Base-by-base conservation (phyloP, 2,329 filamentous ascomycete species). In the Trichoderma endophyticum region DNA sequence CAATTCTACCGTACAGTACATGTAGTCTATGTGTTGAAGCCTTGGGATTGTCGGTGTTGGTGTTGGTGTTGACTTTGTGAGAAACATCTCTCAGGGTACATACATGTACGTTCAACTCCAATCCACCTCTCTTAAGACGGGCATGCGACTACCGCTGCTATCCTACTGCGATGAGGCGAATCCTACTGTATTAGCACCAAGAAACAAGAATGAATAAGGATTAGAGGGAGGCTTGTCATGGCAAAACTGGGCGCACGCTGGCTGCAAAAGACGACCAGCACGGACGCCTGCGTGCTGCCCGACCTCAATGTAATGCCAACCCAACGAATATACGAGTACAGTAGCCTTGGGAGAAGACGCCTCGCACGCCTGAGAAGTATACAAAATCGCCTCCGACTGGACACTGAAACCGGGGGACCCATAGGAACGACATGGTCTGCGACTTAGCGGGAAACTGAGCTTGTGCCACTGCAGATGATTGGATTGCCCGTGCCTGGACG, bases 251-350 rank as follows among this genome's bases (percentile, higher is more conserved):
- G 39, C 51, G 24, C 34, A n/a, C 21, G 43, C 48, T 32, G 43
- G 59, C 51, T 70, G 68, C 68, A 70, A 48, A 57, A 54, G 30
- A n/a, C 21, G 30, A 14, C 67, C 48, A 59, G 43, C 68, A 28
- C 48, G 21, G 68, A 64, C 60, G 24, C 61, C 54, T 63, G 70
- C 70, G 66, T 57, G 72, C 72, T 73, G 70, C 70, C 70, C 70
- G 72, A 73, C 70, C 64, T 69, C 65, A 28, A 72, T 72, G 57
- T 34, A 28, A 72, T 72, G 57, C 43, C 59, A 43, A 72, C 72
- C 70, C 60, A 73, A 72, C 51, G 28, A 63, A 7, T 54, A 60
- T 43, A 28, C 56, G 28, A 30, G 57, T 36, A 36, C 34, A 36
- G 34, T 60, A 56, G 51, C 15, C 32, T 65, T 51, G 28, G 48